Conservation (phyloP, 148 eudicot genomes). For the Polygonum maritimum region DNA sequence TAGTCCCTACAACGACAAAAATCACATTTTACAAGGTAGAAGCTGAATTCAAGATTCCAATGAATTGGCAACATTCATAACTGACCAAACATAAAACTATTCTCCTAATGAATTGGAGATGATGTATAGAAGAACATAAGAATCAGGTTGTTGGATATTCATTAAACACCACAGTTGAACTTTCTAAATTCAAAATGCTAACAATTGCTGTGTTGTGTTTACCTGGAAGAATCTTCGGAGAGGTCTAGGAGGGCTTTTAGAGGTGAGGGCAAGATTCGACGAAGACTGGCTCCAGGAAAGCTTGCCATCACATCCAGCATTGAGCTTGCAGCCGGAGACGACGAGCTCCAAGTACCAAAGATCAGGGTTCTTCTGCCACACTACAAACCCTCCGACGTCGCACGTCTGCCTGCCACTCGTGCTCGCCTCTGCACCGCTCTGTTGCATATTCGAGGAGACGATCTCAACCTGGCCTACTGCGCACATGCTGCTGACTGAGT, state of each 20-base stretch:
- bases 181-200: too few species aligned
- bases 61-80: too few species aligned
- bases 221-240: constrained; percentile 12
- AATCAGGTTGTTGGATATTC: too few species aligned
- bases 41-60: background rate
- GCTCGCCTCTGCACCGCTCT: background rate
- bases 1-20: constrained; percentile 28
- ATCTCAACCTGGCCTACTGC: constrained; percentile 58
- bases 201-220: background rate
- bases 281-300: constrained; percentile 59
- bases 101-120: background rate
- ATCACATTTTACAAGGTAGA: background rate
- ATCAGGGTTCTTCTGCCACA: constrained; percentile 63
- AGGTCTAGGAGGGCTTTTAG: constrained; percentile 6
- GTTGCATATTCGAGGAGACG: constrained; percentile 35
- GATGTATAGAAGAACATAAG: too few species aligned
- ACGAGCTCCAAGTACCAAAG: constrained; percentile 58
- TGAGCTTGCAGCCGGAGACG: constrained; percentile 47
- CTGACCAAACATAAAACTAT: too few species aligned
- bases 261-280: background rate
- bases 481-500: constrained; percentile 44
- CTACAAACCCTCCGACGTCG: constrained; percentile 48
- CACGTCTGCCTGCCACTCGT: background rate
- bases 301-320: constrained; percentile 54
- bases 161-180: too few species aligned